Conservation (phyloP, 2,329 filamentous ascomycete genomes). For the Exophiala sp. region DNA sequence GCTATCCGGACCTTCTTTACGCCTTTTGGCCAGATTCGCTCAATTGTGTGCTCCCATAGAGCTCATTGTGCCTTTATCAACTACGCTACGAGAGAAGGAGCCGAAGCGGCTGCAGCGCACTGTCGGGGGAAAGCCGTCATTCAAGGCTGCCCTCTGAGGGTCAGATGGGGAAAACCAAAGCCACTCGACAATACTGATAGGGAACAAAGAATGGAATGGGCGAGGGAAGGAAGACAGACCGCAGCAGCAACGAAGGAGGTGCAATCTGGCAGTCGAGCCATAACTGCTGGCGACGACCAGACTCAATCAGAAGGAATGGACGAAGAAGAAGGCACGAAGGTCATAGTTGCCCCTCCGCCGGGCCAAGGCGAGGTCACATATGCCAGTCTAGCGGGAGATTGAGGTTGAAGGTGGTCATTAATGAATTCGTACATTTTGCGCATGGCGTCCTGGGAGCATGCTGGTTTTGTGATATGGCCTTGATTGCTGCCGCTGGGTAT, state of each 20-base stretch:
- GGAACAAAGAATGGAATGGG: constrained; percentile 74
- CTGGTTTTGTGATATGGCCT: not conserved
- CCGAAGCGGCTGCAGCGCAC: constrained; percentile 76
- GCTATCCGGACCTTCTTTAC: constrained; percentile 88
- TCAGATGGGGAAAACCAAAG: constrained; percentile 90
- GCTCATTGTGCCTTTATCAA: constrained; percentile 97
- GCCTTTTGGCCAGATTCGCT: constrained; percentile 81
- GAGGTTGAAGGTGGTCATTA: constrained; percentile 18
- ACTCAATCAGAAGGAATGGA: constrained; percentile 41
- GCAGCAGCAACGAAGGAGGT: constrained; percentile 46
- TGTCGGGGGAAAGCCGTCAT: constrained; percentile 86
- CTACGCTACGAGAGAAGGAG: constrained; percentile 74
- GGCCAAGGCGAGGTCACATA: constrained; percentile 74
- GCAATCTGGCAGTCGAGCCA: constrained; percentile 28
- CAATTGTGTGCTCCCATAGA: constrained; percentile 90
- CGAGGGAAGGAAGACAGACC: constrained; percentile 65
- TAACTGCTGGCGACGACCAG: constrained; percentile 30
- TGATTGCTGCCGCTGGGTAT: constrained; percentile 11
- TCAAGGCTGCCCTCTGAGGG: constrained; percentile 78
- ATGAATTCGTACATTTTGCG: constrained; percentile 32
- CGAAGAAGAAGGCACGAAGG: constrained; percentile 33
- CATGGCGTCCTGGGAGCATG: constrained; percentile 24
- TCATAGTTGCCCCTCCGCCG: constrained; percentile 67
- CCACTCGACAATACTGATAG: constrained; percentile 86
- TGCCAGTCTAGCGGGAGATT: constrained; percentile 78